These are phyloP conservation scores for Chytriomyces confervae DNA, from an alignment of 192 early-diverging fungal species.

Conservation along the genomic window DNA sequence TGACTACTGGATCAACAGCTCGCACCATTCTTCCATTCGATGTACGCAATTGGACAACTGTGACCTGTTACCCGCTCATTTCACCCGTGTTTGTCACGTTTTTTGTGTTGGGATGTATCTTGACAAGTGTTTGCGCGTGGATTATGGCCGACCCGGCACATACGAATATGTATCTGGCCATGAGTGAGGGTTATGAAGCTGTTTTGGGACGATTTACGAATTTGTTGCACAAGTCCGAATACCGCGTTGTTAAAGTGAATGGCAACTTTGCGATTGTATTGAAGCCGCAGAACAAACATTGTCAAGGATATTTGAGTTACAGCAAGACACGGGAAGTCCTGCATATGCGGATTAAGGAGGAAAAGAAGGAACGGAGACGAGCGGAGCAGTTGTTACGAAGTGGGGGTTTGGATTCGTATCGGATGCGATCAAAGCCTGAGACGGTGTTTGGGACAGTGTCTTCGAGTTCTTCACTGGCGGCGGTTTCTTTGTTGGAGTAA, in stretches of 20 bases:
- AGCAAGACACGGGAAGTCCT: not conserved
- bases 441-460: no score
- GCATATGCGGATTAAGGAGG: not conserved
- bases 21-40: not conserved
- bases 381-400: no score
- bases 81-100: not conserved
- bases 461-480: no score
- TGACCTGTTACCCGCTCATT: not conserved
- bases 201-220: not conserved
- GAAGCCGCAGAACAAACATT: not conserved
- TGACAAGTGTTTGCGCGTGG: not conserved
- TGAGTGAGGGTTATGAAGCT: conserved; percentile 4
- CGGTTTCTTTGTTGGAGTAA: no score
- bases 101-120: not conserved
- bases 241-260: not conserved
- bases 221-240: not conserved
- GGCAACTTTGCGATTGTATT: not conserved
- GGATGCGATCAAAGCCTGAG: no score
- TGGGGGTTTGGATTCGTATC: no score
- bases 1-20: not conserved
- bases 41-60: not conserved
- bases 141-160: not conserved
- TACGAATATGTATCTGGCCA: not conserved
- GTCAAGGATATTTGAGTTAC: not conserved
- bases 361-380: not conserved